Evolutionary conservation across 192 early-diverging fungal species (phyloP).

Genomic region (Cladochytrium replicatum): DNA sequence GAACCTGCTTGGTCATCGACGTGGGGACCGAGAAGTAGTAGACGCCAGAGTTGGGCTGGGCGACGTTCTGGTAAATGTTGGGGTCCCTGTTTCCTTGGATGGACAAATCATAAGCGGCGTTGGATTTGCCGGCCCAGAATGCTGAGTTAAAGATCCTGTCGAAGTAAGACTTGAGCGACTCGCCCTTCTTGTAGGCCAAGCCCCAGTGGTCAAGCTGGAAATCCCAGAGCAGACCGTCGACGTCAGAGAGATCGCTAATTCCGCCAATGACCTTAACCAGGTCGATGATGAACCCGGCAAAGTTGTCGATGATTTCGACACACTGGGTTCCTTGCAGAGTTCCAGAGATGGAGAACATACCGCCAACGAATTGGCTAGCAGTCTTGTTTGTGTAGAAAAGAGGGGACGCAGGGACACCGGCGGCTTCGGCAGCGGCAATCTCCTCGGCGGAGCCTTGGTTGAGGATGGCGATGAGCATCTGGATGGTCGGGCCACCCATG

Average conservation of each 20-base stretch:
- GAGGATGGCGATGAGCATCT: constrained; percentile 9
- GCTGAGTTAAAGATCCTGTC: constrained; percentile 1
- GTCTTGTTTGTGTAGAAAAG: constrained; percentile 20
- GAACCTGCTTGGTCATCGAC: background rate
- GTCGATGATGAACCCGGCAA: constrained; percentile 2
- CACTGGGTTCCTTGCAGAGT: constrained; percentile 11
- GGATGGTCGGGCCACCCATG: constrained; percentile 13
- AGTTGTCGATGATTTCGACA: constrained; percentile 7
- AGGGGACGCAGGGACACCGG: constrained; percentile 7
- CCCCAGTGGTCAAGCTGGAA: constrained; percentile 19
- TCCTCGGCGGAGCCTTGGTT: constrained; percentile 7
- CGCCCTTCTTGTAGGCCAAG: background rate
- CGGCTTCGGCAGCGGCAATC: constrained; percentile 8
- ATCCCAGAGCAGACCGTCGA: constrained; percentile 8
- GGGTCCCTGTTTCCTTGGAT: background rate
- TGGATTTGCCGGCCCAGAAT: constrained; percentile 6
- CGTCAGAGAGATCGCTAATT: constrained; percentile 2
- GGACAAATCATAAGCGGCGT: constrained; percentile 11
- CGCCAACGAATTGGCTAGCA: constrained; percentile 2
- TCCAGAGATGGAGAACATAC: constrained; percentile 8
- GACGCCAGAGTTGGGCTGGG: constrained; percentile 6
- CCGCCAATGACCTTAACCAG: constrained; percentile 7
- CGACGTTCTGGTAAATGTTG: constrained; percentile 7
- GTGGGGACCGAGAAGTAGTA: constrained; percentile 13
- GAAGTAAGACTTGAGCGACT: constrained; percentile 2